phyloP scores from a whole-genome alignment of 306 rosid genomes.

The Quercus cerris region DNA sequence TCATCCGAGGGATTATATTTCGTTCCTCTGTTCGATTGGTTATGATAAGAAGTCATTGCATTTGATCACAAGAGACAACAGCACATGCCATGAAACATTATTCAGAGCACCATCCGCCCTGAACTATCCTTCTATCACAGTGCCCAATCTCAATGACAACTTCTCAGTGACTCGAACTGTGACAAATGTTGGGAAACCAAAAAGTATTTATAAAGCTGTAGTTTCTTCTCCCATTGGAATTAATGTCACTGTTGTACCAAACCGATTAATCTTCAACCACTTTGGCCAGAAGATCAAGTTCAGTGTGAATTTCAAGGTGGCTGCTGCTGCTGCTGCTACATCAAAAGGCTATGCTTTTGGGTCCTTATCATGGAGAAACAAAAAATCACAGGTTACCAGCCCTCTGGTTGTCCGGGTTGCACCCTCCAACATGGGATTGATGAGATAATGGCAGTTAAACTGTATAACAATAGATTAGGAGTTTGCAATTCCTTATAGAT shows the following conservation, averaged over 20 bases:
- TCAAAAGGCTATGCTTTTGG: constrained; percentile 67
- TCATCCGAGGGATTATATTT: constrained; percentile 45
- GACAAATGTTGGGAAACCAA: constrained; percentile 66
- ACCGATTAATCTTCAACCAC: constrained; percentile 45
- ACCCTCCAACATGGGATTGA: constrained; percentile 38
- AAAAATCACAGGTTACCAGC: constrained; percentile 48
- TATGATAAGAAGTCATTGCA: constrained; percentile 59
- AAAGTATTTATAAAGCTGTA: constrained; percentile 43
- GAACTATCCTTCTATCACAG: constrained; percentile 72
- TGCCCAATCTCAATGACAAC: constrained; percentile 56
- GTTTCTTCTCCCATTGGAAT: constrained; percentile 59
- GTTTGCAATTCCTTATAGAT: constrained; percentile 17
- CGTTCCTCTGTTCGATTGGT: constrained; percentile 69
- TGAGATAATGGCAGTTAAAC: constrained; percentile 35
- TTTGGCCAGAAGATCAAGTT: constrained; percentile 56
- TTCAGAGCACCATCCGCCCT: constrained; percentile 51
- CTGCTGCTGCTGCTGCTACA: constrained; percentile 28
- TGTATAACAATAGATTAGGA: constrained; percentile 22
- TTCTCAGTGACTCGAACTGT: constrained; percentile 55
- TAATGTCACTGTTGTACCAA: constrained; percentile 63
- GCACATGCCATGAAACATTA: constrained; percentile 52
- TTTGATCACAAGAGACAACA: constrained; percentile 62
- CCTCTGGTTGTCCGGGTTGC: constrained; percentile 61
- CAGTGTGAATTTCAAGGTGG: constrained; percentile 55
- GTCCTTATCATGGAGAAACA: constrained; percentile 56